A percentile compares a stretch with the other conserved stretches of the same genome.
These are phyloP conservation scores for Trametes cubensis DNA, from an alignment of 768 basidiomycete genomes.

Conservation along the genomic window DNA sequence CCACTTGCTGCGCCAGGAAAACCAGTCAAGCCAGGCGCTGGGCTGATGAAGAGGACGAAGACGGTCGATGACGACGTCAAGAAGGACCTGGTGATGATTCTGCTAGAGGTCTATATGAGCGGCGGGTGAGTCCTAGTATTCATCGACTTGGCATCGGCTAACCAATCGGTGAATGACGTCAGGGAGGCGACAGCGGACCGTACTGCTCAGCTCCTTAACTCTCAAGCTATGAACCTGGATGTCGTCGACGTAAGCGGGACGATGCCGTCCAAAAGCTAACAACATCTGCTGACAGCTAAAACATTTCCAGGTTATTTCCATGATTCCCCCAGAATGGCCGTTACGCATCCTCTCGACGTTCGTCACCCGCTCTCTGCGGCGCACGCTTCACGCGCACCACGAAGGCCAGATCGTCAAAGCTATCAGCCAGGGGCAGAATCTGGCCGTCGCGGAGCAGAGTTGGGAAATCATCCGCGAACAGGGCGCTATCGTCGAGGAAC, in stretches of 20 bases:
- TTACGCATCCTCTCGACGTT: conserved; percentile 73
- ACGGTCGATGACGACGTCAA: conserved; percentile 53
- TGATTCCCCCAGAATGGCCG: conserved; percentile 78
- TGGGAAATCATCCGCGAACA: conserved; percentile 62
- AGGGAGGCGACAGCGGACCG: conserved; percentile 59
- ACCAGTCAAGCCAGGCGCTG: conserved; percentile 29
- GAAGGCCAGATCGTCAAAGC: conserved; percentile 80
- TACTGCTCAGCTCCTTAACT: conserved; percentile 71
- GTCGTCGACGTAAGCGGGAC: conserved; percentile 64
- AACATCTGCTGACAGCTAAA: background rate
- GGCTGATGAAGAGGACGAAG: conserved; percentile 34
- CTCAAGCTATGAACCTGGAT: conserved; percentile 81
- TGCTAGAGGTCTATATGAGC: conserved; percentile 83
- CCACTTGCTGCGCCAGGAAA: conserved; percentile 36
- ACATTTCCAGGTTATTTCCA: conserved; percentile 55
- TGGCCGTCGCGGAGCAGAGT: conserved; percentile 63
- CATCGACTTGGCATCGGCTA: no score
- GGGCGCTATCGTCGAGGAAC: conserved; percentile 70
- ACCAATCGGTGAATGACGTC: background rate
- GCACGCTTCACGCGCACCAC: conserved; percentile 68
- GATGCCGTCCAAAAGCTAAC: background rate
- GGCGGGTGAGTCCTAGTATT: conserved; percentile 59
- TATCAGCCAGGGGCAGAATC: conserved; percentile 77
- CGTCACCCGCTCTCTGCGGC: conserved; percentile 75
- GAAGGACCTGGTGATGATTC: conserved; percentile 62